Evolutionary conservation across 305 asterid species (phyloP).

Genomic region (Ajuga reptans): DNA sequence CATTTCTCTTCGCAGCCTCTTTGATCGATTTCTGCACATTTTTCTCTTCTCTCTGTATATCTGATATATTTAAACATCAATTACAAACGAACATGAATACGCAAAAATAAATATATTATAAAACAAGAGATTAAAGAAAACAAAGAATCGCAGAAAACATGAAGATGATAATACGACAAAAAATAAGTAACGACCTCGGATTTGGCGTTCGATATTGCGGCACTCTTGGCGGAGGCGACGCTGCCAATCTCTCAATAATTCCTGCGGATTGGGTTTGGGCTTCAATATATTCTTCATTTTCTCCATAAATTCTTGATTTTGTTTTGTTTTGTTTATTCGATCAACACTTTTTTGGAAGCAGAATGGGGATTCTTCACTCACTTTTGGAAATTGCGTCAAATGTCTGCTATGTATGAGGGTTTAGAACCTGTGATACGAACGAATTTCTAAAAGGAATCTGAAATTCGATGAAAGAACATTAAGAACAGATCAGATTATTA

Average conservation of each 20-base stretch:
- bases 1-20: slow-evolving; percentile 86
- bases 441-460: not conserved
- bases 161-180: not conserved
- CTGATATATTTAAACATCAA: slow-evolving; percentile 20
- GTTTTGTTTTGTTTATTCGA: not conserved
- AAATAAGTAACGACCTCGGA: slow-evolving; percentile 45
- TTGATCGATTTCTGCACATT: slow-evolving; percentile 81
- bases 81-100: not conserved
- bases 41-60: slow-evolving; percentile 88
- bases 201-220: slow-evolving; percentile 83
- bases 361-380: not conserved
- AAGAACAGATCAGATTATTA: not conserved
- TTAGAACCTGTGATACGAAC: not conserved
- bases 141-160: not conserved
- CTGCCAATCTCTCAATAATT: slow-evolving; percentile 83
- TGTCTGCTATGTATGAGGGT: slow-evolving; percentile 8
- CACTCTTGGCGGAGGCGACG: slow-evolving; percentile 91
- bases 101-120: not conserved
- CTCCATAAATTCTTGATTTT: slow-evolving; percentile 39
- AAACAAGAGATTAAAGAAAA: not conserved
- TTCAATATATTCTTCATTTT: slow-evolving; percentile 58
- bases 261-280: slow-evolving; percentile 82
- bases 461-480: not conserved
- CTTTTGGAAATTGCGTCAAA: slow-evolving; percentile 20
- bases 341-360: not conserved